Percentiles rank a stretch among this genome's conserved stretches.
phyloP scores from a whole-genome alignment of 139 green algal genomes.

The Zygnema cylindricum region DNA sequence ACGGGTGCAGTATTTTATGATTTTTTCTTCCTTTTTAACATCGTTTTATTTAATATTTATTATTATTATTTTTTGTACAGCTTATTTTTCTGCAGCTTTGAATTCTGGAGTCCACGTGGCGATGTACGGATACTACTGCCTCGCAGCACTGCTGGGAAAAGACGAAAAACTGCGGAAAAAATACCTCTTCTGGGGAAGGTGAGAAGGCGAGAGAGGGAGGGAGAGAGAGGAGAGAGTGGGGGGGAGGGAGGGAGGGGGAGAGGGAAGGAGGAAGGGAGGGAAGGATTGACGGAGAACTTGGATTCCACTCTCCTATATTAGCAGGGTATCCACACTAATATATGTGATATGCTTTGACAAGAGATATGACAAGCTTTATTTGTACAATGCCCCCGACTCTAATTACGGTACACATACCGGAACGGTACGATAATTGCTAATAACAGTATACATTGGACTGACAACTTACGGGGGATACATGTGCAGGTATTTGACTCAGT shows the following conservation, averaged over 20 bases:
- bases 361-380: neutral
- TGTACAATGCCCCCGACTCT: neutral
- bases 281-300: too few relatives aligned
- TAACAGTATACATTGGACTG: neutral
- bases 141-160: slow-evolving; percentile 67
- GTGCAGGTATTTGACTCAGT: slow-evolving; percentile 70
- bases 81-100: slow-evolving; percentile 69
- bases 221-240: neutral
- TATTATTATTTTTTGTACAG: slow-evolving; percentile 32
- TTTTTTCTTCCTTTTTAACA: neutral
- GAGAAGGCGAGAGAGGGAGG: slow-evolving; percentile 2
- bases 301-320: too few relatives aligned
- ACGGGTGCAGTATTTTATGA: neutral
- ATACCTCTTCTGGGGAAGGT: slow-evolving; percentile 79
- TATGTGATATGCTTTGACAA: too few relatives aligned
- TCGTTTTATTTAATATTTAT: neutral
- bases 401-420: neutral
- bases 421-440: neutral
- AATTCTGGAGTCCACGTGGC: slow-evolving; percentile 54
- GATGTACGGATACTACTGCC: slow-evolving; percentile 66
- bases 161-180: slow-evolving; percentile 60
- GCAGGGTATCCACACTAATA: too few relatives aligned
- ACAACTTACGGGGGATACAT: neutral
- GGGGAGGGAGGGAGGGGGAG: too few relatives aligned
- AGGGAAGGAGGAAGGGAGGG: too few relatives aligned